Conservation (phyloP, 2,329 filamentous ascomycete species). For the Alternaria conjuncta region DNA sequence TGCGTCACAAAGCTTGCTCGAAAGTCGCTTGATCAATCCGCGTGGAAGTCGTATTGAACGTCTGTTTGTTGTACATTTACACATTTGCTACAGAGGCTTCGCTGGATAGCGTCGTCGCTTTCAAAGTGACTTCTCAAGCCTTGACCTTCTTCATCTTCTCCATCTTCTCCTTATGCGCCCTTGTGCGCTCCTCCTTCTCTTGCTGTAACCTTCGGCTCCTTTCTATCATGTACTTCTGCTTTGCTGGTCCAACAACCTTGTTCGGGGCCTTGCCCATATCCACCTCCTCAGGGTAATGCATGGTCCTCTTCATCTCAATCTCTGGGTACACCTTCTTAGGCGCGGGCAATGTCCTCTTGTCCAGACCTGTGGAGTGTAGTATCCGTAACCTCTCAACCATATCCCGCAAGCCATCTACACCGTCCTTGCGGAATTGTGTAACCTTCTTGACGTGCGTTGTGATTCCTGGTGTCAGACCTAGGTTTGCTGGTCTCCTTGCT, state of each 20-base stretch:
- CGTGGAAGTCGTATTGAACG: conserved; percentile 1
- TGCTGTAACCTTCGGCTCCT: background rate
- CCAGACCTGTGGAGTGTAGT: conserved; percentile 30
- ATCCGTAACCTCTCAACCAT: conserved; percentile 56
- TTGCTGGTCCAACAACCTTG: background rate
- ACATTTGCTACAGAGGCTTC: conserved; percentile 4
- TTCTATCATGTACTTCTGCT: background rate
- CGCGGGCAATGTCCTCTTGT: conserved; percentile 34
- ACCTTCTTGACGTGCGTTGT: conserved; percentile 82
- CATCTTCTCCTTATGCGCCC: background rate
- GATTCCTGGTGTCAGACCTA: conserved; percentile 73
- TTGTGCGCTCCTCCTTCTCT: conserved; percentile 1
- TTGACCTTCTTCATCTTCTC: background rate
- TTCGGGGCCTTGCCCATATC: conserved; percentile 34
- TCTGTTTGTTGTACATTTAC: conserved; percentile 13
- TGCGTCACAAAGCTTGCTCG: background rate
- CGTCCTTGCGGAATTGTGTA: conserved; percentile 73
- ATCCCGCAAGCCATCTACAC: conserved; percentile 70
- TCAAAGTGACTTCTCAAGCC: background rate
- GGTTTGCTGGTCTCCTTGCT: conserved; percentile 64
- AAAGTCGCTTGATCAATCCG: background rate
- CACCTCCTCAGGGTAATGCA: conserved; percentile 38
- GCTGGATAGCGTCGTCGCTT: background rate
- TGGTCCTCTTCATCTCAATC: conserved; percentile 29
- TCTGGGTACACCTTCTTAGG: conserved; percentile 44